phyloP scores from a whole-genome alignment of 2,329 filamentous ascomycete species.

The Colletotrichum tropicale region DNA sequence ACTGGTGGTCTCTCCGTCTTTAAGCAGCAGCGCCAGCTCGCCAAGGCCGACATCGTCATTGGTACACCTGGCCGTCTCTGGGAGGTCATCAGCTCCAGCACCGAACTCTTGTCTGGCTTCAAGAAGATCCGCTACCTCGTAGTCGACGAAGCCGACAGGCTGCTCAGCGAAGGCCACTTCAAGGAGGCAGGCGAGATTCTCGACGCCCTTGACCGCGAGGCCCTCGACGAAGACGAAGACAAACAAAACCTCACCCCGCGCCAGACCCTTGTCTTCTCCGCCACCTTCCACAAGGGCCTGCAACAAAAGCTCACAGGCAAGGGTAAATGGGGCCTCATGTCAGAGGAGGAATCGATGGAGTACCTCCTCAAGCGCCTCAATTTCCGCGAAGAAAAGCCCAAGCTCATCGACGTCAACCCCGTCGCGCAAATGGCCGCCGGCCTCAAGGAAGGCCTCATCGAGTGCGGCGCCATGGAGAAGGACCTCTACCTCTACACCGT shows the following conservation, averaged over 20 bases:
- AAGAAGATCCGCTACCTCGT: slow-evolving; percentile 81
- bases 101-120: slow-evolving; percentile 72
- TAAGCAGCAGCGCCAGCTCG: slow-evolving; percentile 87
- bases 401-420: slow-evolving; percentile 92
- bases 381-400: slow-evolving; percentile 83
- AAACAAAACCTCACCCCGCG: slow-evolving; percentile 55
- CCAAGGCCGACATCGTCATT: slow-evolving; percentile 88
- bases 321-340: slow-evolving; percentile 57
- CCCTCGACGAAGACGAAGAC: slow-evolving; percentile 62
- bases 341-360: slow-evolving; percentile 85
- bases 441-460: slow-evolving; percentile 87
- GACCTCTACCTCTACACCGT: slow-evolving; percentile 93
- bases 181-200: slow-evolving; percentile 93
- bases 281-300: slow-evolving; percentile 89
- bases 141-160: slow-evolving; percentile 90
- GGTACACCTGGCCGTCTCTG: slow-evolving; percentile 91
- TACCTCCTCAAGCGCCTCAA: slow-evolving; percentile 90
- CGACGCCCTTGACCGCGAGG: slow-evolving; percentile 74
- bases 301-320: slow-evolving; percentile 91
- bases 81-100: slow-evolving; percentile 86
- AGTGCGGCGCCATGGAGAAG: slow-evolving; percentile 94
- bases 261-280: slow-evolving; percentile 95
- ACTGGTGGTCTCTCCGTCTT: slow-evolving; percentile 93
- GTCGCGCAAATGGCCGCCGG: slow-evolving; percentile 85
- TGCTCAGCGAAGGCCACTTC: slow-evolving; percentile 92